Evolutionary conservation across 2,329 filamentous ascomycete species (phyloP), one percentile per base, ranked within the genome.

Genomic region (Aschersonia sp.): DNA sequence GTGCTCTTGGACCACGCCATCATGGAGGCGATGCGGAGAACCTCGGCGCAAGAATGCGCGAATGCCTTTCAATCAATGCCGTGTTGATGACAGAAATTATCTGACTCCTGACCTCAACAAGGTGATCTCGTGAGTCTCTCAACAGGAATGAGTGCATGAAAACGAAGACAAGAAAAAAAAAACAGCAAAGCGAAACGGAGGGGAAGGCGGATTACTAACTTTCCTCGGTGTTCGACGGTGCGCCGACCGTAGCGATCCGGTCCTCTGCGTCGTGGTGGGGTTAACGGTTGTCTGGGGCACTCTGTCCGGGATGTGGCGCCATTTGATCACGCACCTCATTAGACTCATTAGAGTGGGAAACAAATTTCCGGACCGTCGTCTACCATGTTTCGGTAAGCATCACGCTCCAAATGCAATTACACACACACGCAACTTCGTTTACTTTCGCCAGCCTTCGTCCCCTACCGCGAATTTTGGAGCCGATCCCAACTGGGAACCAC

Each of bases 1-100:
- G 83, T 87, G 55, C 84, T 85, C 68, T 98, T 98, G 60, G 89
- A 94, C 75, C 90, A 85, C 54, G 76, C 84, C 87, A 94, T 94
- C 35, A 12, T 37, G 8, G 35, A 8, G 35, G 8, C 8, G 8
- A 37, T 37, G 35, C 12, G 35, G 12, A 12, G 35, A 37, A 37
- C 8, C 35, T 12, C 8, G 35, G 35, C 35, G 35, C 35, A 12
- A 37, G 35, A 22, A 22, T 22, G 22, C 22, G 22, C 22, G 22
- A 22, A 22, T 3, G 22, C 22, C 22, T 22, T 22, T 22, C 22
- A 22, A 22, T 22, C 22, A 22, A 22, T 22, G 22, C 22, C 22
- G 22, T 4, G 22, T 22, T 22, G 22, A 22, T 22, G 22, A 22
- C 22, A 22, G 22, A 22, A 22, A 3, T 22, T 22, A 22, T 22